Base-by-base conservation (phyloP, 306 rosid genomes). In the Senna siamea region DNA sequence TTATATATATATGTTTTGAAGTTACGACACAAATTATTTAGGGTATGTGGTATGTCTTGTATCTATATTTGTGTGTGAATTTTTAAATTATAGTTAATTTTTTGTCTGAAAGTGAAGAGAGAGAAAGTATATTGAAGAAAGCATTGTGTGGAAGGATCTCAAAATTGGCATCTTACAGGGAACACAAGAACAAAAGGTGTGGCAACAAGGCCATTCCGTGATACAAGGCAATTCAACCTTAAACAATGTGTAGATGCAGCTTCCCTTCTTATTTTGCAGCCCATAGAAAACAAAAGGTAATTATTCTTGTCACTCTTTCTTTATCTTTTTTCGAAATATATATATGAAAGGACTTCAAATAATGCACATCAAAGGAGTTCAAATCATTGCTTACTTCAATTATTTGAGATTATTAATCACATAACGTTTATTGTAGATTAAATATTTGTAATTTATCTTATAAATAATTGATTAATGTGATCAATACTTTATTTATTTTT, bases 241-340 rank as follows among this genome's bases (percentile, higher is more conserved):
- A 47, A 52, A 54, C 77, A 47, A 38, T 46, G 74, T 70, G 57
- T 28, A 22, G 38, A 60, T 13, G 23, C 66, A 44, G 15, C 51
- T 60, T 57, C 65, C 62, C 50, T 37, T 37, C 28, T n/a, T 37
- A 0, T 12, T 59, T 43, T 28, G 46, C 70, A 78, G 77, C 83
- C 82, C 86, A 62, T 82, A 59, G 78, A 60, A 55, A 69, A 79
- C 72, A 47, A 55, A 63, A 76, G 50, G 37, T 48, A 65, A 80
- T 80, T 74, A 68, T 50, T 20, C 78, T 38, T 72, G 68, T 69
- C 72, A 74, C 76, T 26, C 43, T 19, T 28, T 9, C 13, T n/a
- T 54, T 35, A 28, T 59, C 17, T 4, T 4, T 37, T 12, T 14
- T 18, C 13, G 1, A 37, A 1, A 37, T 37, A 7, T 37, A 5